phyloP scores from a whole-genome alignment of 1,139 yeast genomes.

The Sugiyamaella paludigena region DNA sequence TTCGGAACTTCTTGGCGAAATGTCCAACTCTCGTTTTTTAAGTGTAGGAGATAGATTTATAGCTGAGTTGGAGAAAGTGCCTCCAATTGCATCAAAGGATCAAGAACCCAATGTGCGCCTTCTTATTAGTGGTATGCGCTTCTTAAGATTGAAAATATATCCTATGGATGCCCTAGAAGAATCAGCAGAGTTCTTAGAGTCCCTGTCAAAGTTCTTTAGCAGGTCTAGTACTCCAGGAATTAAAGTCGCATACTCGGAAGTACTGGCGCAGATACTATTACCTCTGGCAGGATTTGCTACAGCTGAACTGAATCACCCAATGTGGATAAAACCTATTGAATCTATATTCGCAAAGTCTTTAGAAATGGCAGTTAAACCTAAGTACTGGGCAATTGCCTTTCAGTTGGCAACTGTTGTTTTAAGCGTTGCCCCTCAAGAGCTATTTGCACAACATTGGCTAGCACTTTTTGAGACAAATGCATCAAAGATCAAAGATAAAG shows the following conservation, averaged over 20 bases:
- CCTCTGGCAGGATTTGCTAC: constrained; percentile 85
- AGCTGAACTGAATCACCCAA: constrained; percentile 94
- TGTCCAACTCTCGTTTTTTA: constrained; percentile 80
- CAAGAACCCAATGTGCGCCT: constrained; percentile 73
- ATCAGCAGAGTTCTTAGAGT: constrained; percentile 81
- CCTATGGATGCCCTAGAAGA: constrained; percentile 92
- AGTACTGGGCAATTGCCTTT: constrained; percentile 72
- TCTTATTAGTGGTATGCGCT: constrained; percentile 87
- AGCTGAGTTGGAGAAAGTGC: constrained; percentile 84
- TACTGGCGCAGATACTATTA: constrained; percentile 65
- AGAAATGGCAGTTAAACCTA: constrained; percentile 43
- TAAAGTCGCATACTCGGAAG: constrained; percentile 77
- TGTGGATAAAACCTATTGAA: constrained; percentile 83
- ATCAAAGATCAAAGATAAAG: constrained; percentile 47
- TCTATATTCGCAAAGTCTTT: constrained; percentile 56
- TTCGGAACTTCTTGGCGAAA: constrained; percentile 83
- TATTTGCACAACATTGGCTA: constrained; percentile 77
- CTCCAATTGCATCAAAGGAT: constrained; percentile 51
- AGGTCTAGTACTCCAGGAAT: constrained; percentile 58
- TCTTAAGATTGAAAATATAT: constrained; percentile 67
- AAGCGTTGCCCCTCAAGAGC: constrained; percentile 76
- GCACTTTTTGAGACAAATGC: constrained; percentile 53
- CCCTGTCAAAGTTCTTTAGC: constrained; percentile 78
- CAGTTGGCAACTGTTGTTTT: constrained; percentile 70
- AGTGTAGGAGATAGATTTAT: constrained; percentile 92